Conservation (phyloP, 805 yeast species). For the Candida corydali region DNA sequence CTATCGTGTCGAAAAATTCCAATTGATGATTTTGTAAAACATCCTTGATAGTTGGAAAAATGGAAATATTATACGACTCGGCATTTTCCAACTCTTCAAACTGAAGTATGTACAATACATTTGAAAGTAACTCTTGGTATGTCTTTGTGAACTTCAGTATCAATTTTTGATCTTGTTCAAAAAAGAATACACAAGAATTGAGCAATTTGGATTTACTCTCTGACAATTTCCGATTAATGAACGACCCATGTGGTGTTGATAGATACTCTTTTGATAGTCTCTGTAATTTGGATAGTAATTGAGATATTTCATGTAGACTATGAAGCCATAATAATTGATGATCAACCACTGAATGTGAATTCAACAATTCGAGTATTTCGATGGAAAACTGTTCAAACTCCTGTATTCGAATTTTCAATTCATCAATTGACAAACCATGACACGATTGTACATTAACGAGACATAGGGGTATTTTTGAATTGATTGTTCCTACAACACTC, state of each 20-base stretch:
- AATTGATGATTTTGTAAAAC: neutral
- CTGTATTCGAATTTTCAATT: conserved; percentile 10
- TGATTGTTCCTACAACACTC: neutral
- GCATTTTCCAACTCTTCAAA: neutral
- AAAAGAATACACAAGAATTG: neutral
- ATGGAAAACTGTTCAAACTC: conserved; percentile 16
- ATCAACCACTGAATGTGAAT: conserved; percentile 8
- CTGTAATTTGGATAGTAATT: conserved; percentile 8
- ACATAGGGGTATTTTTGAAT: conserved; percentile 5
- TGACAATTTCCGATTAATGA: neutral
- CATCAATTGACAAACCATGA: neutral
- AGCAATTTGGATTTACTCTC: neutral
- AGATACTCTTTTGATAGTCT: neutral
- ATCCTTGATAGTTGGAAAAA: neutral
- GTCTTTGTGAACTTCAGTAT: neutral
- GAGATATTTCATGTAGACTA: conserved; percentile 8
- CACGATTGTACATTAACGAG: neutral
- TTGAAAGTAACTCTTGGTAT: neutral
- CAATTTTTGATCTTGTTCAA: neutral
- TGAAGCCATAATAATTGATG: conserved; percentile 21
- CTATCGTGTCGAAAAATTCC: conserved; percentile 3
- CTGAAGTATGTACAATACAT: neutral
- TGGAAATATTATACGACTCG: neutral
- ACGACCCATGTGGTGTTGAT: neutral
- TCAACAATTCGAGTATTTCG: conserved; percentile 12